Evolutionary conservation across 208 protist genomes (phyloP), one percentile per base, ranked within the genome.

Genomic region (Leishmania martiniquensis): DNA sequence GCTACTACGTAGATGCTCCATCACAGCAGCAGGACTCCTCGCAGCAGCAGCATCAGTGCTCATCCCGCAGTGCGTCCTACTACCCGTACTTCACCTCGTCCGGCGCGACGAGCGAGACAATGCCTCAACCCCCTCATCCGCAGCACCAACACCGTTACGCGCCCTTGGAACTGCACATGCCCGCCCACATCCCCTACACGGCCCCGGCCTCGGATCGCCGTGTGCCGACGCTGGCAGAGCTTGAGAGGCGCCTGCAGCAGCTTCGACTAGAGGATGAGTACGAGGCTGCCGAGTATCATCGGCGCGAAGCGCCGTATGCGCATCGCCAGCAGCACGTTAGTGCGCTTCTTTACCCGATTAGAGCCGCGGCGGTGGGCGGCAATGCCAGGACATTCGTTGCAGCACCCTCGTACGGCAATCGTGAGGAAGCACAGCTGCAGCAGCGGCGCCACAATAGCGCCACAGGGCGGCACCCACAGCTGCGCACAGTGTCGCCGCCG

Each of bases 241-340:
- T 91, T n/a, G 85, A 92, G 63, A 39, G 83, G 39, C 82, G 88
- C 10, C 82, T 95, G 42, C 82, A 85, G 52, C 81, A 92, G 51
- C 87, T 92, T 0, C 87, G 86, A 9, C 51, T 49, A 37, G 70
- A 77, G 60, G 72, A 80, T 37, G 77, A 81, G 45, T 71, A 78
- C 72, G 77, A 81, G 49, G 81, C 76, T 22, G 54, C 65, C 25
- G 72, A 75, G 52, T 65, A 81, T 54, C 52, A 78, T 7, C 81
- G 76, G 25, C 75, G 73, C 29, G 72, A 83, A 69, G 9, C 59
- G 73, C 47, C 39, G 34, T 39, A 70, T 45, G 45, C 62, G 34
- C 20, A 74, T n/a, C 69, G 45, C 2, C 51, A 25, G 60, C 69
- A 82, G 59, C 82, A 77, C 60, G 57, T 85, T 7, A 52, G 82